Percentiles rank a stretch among this genome's conserved stretches.
Conservation (phyloP, 805 yeast species). For the Wickerhamomyces subpelliculosus region DNA sequence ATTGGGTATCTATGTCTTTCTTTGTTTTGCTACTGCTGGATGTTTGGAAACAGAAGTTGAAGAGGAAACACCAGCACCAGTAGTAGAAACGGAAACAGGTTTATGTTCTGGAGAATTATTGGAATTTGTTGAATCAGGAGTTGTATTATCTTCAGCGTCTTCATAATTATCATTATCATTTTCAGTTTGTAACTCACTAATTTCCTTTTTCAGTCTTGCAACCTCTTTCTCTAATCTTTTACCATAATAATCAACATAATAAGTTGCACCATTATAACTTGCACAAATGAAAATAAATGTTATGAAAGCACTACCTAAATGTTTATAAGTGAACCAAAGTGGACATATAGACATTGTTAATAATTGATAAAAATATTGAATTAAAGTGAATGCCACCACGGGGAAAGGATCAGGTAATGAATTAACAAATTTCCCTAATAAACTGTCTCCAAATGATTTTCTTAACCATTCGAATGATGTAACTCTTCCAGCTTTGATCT, state of each 20-base stretch:
- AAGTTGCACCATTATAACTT: conserved; percentile 90
- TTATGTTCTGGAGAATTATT: neutral
- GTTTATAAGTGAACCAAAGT: conserved; percentile 69
- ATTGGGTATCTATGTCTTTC: neutral
- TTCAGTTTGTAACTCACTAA: conserved; percentile 53
- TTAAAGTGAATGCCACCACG: conserved; percentile 75
- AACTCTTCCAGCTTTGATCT: conserved; percentile 78
- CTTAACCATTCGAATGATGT: conserved; percentile 86
- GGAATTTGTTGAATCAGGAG: neutral
- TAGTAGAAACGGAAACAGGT: neutral
- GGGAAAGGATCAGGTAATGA: conserved; percentile 79
- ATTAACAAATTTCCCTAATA: conserved; percentile 73
- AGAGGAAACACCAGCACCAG: neutral
- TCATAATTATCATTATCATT: neutral
- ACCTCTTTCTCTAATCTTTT: conserved; percentile 85
- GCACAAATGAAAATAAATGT: conserved; percentile 72
- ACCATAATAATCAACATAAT: conserved; percentile 88
- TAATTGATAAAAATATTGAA: conserved; percentile 84
- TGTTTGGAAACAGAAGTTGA: neutral
- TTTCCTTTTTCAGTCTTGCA: conserved; percentile 57
- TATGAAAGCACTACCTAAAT: conserved; percentile 62
- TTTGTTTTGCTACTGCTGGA: neutral
- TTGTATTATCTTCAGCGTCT: neutral
- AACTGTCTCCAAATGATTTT: conserved; percentile 55
- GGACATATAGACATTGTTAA: conserved; percentile 86